A percentile compares a stretch with the other conserved stretches of the same genome.
These are phyloP conservation scores for Pichia sp. DNA, from an alignment of 1,139 yeast species.

Conservation along the genomic window DNA sequence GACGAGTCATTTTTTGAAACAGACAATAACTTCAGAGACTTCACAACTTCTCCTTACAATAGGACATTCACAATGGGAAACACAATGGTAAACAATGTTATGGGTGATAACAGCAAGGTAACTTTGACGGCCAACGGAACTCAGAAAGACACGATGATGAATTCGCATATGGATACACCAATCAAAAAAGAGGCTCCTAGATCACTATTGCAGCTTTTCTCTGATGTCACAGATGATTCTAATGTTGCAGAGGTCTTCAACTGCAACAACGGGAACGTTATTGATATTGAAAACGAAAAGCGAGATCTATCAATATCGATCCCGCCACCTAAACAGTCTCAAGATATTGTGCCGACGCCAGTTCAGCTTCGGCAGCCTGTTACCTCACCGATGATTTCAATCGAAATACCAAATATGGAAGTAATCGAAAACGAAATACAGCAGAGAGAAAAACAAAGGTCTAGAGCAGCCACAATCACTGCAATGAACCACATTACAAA, in stretches of 20 bases:
- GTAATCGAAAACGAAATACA: slow-evolving; percentile 29
- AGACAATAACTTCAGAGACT: slow-evolving; percentile 28
- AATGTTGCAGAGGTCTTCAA: background rate
- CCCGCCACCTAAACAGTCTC: slow-evolving; percentile 7
- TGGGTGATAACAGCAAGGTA: slow-evolving; percentile 3
- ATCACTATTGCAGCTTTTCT: slow-evolving; percentile 68
- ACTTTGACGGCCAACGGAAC: slow-evolving; percentile 9
- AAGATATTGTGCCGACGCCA: slow-evolving; percentile 3
- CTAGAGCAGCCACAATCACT: slow-evolving; percentile 43
- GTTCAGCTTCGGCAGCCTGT: slow-evolving; percentile 5
- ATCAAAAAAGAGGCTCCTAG: slow-evolving; percentile 59
- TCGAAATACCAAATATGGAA: slow-evolving; percentile 53
- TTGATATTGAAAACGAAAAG: background rate
- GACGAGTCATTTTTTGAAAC: slow-evolving; percentile 24
- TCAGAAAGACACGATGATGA: slow-evolving; percentile 16
- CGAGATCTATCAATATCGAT: slow-evolving; percentile 9
- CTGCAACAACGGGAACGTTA: background rate
- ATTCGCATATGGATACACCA: slow-evolving; percentile 13
- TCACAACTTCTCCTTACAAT: slow-evolving; percentile 16
- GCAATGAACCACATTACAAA: slow-evolving; percentile 8
- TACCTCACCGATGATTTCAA: slow-evolving; percentile 44
- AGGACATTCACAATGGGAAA: slow-evolving; percentile 23
- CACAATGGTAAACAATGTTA: slow-evolving; percentile 17
- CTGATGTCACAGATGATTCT: slow-evolving; percentile 32
- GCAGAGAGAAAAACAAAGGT: slow-evolving; percentile 38